Evolutionary conservation across 352 stramenopile genomes (phyloP), one percentile per base, ranked within the genome.

Genomic region (Globisporangium ultimum): DNA sequence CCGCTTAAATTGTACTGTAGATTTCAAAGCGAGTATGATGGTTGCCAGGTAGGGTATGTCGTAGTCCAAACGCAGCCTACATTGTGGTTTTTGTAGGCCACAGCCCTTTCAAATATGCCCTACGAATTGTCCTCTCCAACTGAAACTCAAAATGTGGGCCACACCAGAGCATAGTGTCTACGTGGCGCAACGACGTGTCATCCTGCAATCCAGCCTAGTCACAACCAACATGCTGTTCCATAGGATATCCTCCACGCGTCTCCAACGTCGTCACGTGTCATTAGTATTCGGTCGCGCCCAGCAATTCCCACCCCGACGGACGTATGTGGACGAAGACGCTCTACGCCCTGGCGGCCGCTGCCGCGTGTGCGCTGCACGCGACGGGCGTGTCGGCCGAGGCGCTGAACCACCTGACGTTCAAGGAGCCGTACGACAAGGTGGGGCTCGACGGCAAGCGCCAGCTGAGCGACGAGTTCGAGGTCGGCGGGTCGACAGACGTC

Each of bases 401-500:
- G 36, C 34, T 65, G 45, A 15, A 34, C 21, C 46, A 57, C n/a
- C 52, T 65, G 58, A 84, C 72, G 60, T 94, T 92, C 58, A 71
- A 58, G 49, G 72, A 80, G 66, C 83, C 82, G 57, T 94, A 78
- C 58, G 67, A 81, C n/a, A 68, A 74, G 40, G 69, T 91, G 18
- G 71, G 83, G 64, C 58, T 58, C 36, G 49, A 78, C 20, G 82
- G 82, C 47, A 68, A 74, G 42, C 82, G 84, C 22, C 60, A 84
- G 67, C 76, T 94, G 55, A 83, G 70, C 55, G 73, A 85, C 48
- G 48, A 71, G 52, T 76, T 89, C 36, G 50, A 67, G n/a, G 60
- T 71, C 34, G 79, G 82, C 46, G 84, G 84, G 22, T 72, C 71
- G 9, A 82, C 80, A 20, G 80, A 91, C 46, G 80, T 93, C 50